Conservation (phyloP, 2,329 filamentous ascomycete species). For the Truncatella angustata region DNA sequence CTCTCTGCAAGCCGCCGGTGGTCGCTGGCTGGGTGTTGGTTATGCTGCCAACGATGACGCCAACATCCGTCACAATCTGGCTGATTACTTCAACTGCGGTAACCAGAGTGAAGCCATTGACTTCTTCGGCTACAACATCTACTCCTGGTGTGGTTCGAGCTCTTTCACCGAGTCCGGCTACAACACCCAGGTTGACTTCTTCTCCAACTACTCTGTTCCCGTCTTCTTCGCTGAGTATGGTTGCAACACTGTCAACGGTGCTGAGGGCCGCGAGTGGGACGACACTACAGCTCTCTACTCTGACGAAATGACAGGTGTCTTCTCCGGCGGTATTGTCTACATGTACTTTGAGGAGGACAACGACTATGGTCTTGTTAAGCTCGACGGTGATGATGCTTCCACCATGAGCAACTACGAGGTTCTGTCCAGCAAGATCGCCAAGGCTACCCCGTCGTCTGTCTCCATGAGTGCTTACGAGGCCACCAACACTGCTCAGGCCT, state of each 20-base stretch:
- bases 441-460: slow-evolving; percentile 56
- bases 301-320: slow-evolving; percentile 65
- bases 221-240: slow-evolving; percentile 84
- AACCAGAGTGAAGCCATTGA: slow-evolving; percentile 60
- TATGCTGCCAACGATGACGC: slow-evolving; percentile 79
- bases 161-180: slow-evolving; percentile 67
- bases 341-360: slow-evolving; percentile 80
- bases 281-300: slow-evolving; percentile 70
- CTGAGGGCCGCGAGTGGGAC: slow-evolving; percentile 63
- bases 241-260: slow-evolving; percentile 58
- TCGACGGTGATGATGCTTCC: slow-evolving; percentile 49
- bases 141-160: slow-evolving; percentile 77
- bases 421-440: slow-evolving; percentile 61
- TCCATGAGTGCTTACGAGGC: slow-evolving; percentile 60
- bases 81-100: slow-evolving; percentile 77
- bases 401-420: slow-evolving; percentile 65
- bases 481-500: slow-evolving; percentile 61
- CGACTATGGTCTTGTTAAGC: slow-evolving; percentile 64
- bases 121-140: slow-evolving; percentile 88
- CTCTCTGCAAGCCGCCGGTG: slow-evolving; percentile 46
- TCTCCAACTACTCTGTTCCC: slow-evolving; percentile 70
- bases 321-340: slow-evolving; percentile 81
- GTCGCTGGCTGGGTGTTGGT: slow-evolving; percentile 66
- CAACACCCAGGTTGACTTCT: slow-evolving; percentile 68
- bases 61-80: slow-evolving; percentile 66